phyloP scores from a whole-genome alignment of 352 stramenopile species.

The Phytophthora melonis region DNA sequence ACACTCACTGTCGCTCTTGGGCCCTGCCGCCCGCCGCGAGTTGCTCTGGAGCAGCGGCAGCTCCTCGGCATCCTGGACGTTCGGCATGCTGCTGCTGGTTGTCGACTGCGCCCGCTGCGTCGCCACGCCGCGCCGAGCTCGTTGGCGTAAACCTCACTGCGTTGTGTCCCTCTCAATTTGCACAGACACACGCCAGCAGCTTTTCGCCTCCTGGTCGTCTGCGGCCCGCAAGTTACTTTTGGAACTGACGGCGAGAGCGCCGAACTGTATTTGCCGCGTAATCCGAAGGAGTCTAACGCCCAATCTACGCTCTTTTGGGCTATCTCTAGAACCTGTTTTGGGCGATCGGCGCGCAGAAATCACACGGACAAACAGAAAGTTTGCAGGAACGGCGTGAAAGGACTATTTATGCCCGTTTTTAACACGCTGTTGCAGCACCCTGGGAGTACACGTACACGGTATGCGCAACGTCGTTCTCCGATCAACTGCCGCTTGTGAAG shows the following conservation, averaged over 20 bases:
- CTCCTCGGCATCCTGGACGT: slow-evolving; percentile 28
- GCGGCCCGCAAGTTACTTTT: slow-evolving; percentile 32
- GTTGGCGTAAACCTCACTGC: slow-evolving; percentile 32
- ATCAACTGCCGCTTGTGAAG: no score
- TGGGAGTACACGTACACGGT: no score
- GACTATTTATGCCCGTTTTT: background rate
- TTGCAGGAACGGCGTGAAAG: background rate
- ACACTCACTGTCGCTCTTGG: slow-evolving; percentile 40
- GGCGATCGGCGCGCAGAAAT: background rate
- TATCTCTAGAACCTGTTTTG: background rate
- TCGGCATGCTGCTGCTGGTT: slow-evolving; percentile 27
- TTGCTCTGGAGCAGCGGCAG: slow-evolving; percentile 40
- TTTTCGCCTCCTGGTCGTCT: background rate
- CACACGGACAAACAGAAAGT: background rate
- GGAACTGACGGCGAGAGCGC: slow-evolving; percentile 24
- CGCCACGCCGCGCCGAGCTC: slow-evolving; percentile 26
- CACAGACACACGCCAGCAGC: slow-evolving; percentile 17
- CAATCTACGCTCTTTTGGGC: slow-evolving; percentile 12
- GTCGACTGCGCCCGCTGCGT: slow-evolving; percentile 18
- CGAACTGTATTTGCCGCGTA: slow-evolving; percentile 30
- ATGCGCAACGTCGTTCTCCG: background rate
- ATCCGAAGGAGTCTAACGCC: slow-evolving; percentile 30
- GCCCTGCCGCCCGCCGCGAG: slow-evolving; percentile 22
- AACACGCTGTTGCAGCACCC: background rate
- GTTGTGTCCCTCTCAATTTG: slow-evolving; percentile 10